Conservation (phyloP, 225 moss, liverwort and hornwort species). For the Physcomitrellopsis africana region DNA sequence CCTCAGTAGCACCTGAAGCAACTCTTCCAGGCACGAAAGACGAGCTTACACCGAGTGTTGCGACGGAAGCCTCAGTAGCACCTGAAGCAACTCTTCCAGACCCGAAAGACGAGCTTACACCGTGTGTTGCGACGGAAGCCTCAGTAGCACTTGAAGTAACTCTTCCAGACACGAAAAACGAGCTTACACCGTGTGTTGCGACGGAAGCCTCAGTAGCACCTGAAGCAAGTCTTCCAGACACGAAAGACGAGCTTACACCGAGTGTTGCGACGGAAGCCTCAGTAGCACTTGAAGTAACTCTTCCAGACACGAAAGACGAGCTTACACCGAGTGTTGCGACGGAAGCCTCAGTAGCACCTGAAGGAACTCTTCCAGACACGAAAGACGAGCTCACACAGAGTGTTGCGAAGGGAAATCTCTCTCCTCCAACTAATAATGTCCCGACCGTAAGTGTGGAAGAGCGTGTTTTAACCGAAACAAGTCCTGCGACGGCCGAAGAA, state of each 20-base stretch:
- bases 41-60: slow-evolving; percentile 2
- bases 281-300: background rate
- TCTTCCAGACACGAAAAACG: slow-evolving; percentile 6
- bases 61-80: background rate
- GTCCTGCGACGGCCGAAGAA: slow-evolving; percentile 11
- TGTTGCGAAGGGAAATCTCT: background rate
- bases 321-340: background rate
- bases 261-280: background rate
- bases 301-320: slow-evolving; percentile 11
- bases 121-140: background rate
- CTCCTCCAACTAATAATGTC: slow-evolving; percentile 19
- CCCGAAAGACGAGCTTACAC: background rate
- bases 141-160: background rate
- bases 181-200: background rate
- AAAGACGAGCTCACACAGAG: slow-evolving; percentile 9
- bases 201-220: background rate
- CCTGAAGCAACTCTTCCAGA: slow-evolving; percentile 6
- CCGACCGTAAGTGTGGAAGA: slow-evolving; percentile 36
- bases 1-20: slow-evolving; percentile 5
- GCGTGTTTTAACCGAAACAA: slow-evolving; percentile 29
- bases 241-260: slow-evolving; percentile 1
- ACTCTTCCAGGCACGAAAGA: background rate
- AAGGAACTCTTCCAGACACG: background rate
- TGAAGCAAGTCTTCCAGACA: background rate
- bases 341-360: slow-evolving; percentile 19